Percentiles rank a stretch among this genome's conserved stretches.
These are phyloP conservation scores for Lachnellula cervina DNA, from an alignment of 2,329 filamentous ascomycete genomes.

Conservation along the genomic window DNA sequence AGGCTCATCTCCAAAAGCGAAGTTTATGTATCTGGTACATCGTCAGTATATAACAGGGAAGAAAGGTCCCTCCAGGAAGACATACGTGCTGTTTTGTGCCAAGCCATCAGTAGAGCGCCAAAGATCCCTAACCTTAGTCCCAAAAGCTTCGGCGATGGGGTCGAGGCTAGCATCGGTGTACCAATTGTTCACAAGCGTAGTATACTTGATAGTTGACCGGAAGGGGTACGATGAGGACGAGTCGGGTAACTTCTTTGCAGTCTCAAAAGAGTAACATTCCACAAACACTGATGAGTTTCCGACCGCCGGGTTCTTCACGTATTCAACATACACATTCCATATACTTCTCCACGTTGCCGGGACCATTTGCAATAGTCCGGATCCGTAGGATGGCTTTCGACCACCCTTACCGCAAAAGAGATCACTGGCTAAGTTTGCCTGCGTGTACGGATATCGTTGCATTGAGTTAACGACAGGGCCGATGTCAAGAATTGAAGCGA, in stretches of 20 bases:
- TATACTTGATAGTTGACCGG: not conserved
- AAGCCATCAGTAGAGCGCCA: not conserved
- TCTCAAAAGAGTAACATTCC: not conserved
- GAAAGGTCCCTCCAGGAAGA: not conserved
- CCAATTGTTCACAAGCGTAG: not conserved
- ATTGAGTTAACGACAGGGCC: not conserved
- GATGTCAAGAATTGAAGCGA: not conserved
- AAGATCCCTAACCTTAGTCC: not conserved
- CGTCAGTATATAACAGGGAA: not conserved
- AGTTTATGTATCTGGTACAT: not conserved
- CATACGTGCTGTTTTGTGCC: not conserved
- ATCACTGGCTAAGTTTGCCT: not conserved
- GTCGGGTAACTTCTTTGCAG: not conserved
- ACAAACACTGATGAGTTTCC: not conserved
- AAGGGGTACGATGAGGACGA: not conserved
- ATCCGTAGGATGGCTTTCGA: not conserved
- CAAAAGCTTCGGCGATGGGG: not conserved
- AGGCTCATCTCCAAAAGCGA: conserved; percentile 1
- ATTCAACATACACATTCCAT: not conserved
- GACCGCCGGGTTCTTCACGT: not conserved
- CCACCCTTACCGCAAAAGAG: not conserved
- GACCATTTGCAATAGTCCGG: not conserved
- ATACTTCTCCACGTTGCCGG: not conserved
- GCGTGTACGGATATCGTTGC: not conserved
- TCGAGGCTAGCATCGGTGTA: not conserved